Conservation (phyloP, 192 early-diverging fungal species). For the Gryganskiella cystojenkinii region DNA sequence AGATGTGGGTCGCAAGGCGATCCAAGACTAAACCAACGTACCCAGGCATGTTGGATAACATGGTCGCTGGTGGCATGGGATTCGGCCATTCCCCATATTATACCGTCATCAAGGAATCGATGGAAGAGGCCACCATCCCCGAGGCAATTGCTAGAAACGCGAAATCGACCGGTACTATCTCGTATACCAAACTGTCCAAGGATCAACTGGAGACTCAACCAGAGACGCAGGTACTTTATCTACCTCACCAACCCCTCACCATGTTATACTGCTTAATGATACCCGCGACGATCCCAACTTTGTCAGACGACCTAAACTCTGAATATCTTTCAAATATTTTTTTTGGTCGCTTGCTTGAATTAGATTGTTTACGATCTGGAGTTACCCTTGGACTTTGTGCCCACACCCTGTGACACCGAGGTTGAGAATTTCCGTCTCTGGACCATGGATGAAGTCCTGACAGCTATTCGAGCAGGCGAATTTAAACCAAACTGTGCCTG, state of each 20-base stretch:
- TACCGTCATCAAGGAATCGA: slow-evolving; percentile 87
- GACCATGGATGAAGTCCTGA: slow-evolving; percentile 71
- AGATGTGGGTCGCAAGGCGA: slow-evolving; percentile 92
- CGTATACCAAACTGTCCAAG: slow-evolving; percentile 73
- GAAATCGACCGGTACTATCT: slow-evolving; percentile 67
- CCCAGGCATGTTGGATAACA: slow-evolving; percentile 85
- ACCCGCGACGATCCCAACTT: too few species aligned
- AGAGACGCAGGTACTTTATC: slow-evolving; percentile 74
- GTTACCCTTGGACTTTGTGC: slow-evolving; percentile 67
- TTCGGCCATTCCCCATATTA: slow-evolving; percentile 65
- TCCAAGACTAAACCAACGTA: slow-evolving; percentile 85
- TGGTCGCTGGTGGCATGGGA: slow-evolving; percentile 84
- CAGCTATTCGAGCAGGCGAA: slow-evolving; percentile 48
- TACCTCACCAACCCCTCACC: background rate
- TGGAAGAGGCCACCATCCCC: slow-evolving; percentile 88
- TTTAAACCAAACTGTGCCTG: slow-evolving; percentile 92
- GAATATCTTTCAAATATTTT: background rate
- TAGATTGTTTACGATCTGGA: slow-evolving; percentile 88
- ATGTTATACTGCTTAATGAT: background rate
- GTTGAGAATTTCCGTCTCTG: slow-evolving; percentile 82
- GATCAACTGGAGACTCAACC: slow-evolving; percentile 71
- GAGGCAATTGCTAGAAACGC: slow-evolving; percentile 63
- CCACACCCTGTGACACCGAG: slow-evolving; percentile 85
- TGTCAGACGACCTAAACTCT: background rate
- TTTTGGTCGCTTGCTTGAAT: background rate